Percentiles rank a stretch among this genome's conserved stretches.
These are phyloP conservation scores for Xylaria sp. DNA, from an alignment of 2,329 filamentous ascomycete genomes.

Conservation along the genomic window DNA sequence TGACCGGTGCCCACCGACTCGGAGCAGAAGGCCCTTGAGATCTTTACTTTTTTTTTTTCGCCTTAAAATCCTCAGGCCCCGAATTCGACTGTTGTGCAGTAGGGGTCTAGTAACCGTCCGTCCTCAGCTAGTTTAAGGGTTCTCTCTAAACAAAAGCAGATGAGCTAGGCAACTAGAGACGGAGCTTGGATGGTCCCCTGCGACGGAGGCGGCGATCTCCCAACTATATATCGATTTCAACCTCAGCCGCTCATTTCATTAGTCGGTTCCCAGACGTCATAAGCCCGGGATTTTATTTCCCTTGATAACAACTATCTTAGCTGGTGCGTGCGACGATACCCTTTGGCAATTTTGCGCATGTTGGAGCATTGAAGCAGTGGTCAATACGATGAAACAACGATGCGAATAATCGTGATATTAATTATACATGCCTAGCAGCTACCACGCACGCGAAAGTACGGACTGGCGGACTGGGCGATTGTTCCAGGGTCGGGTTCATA, in stretches of 20 bases:
- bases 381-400: conserved; percentile 12
- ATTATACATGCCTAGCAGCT: neutral
- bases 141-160: neutral
- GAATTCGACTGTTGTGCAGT: neutral
- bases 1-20: neutral
- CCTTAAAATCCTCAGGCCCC: neutral
- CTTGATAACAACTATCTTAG: neutral
- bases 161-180: neutral
- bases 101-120: neutral
- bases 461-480: conserved; percentile 10
- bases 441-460: conserved; percentile 24
- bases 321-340: neutral
- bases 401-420: conserved; percentile 15
- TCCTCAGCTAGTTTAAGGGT: neutral
- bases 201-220: neutral
- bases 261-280: neutral
- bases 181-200: neutral
- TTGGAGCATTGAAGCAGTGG: neutral
- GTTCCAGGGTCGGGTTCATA: conserved; percentile 7
- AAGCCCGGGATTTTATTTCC: neutral
- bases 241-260: neutral
- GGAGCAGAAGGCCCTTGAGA: neutral
- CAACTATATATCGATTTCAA: neutral
- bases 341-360: too few species aligned
- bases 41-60: neutral